Evolutionary conservation across 305 asterid species (phyloP).

Genomic region (Fraxinus sp.): DNA sequence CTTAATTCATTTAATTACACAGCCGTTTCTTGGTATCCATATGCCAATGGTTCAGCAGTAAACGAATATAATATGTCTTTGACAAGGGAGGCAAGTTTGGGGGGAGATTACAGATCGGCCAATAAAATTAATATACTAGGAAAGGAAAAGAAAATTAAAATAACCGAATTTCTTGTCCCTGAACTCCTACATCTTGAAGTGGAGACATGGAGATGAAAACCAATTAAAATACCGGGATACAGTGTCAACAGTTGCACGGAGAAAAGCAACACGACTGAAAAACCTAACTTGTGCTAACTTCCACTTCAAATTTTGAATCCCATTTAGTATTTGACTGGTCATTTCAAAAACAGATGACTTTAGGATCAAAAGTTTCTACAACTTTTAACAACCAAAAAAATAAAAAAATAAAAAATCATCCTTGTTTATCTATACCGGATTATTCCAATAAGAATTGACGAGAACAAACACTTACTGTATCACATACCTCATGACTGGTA

Average conservation of each 20-base stretch:
- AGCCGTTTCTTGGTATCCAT: not conserved
- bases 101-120: not conserved
- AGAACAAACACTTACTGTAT: not conserved
- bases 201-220: not conserved
- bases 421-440: not conserved
- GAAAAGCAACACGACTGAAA: not conserved
- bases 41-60: not conserved
- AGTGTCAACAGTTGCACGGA: not conserved
- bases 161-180: not conserved
- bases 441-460: not conserved
- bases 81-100: not conserved
- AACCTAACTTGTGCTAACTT: not conserved
- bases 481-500: slow-evolving; percentile 46
- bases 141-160: not conserved
- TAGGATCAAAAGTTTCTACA: not conserved
- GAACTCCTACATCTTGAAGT: not conserved
- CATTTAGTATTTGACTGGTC: not conserved
- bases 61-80: not conserved
- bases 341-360: not conserved
- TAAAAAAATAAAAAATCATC: not conserved
- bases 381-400: not conserved
- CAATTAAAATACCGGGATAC: not conserved
- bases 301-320: not conserved
- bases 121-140: not conserved
- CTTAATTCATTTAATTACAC: not conserved